phyloP scores from a whole-genome alignment of 768 basidiomycete species.

The Rhodotorula kratochvilovae region DNA sequence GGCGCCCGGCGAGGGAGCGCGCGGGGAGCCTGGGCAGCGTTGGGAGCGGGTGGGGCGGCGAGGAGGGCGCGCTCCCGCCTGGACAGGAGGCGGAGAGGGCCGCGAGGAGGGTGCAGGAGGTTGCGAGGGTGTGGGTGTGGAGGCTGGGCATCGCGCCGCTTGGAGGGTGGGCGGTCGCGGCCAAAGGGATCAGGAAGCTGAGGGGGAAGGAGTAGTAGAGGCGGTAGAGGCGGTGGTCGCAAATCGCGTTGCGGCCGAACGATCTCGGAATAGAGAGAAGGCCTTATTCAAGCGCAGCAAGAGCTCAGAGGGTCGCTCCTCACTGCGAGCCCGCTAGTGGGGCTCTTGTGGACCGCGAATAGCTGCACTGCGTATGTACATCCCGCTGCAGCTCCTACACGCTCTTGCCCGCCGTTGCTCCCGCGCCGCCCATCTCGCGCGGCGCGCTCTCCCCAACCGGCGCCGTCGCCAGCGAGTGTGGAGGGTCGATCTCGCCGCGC shows the following conservation, averaged over 20 bases:
- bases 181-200: constrained; percentile 25
- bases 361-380: too few relatives aligned
- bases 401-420: neutral
- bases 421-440: neutral
- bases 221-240: too few relatives aligned
- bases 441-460: too few relatives aligned
- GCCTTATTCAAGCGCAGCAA: too few relatives aligned
- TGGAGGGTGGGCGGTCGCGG: constrained; percentile 29
- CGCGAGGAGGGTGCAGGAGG: constrained; percentile 26
- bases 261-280: too few relatives aligned
- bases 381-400: neutral
- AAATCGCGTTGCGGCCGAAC: too few relatives aligned
- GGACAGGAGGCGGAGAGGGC: constrained; percentile 17
- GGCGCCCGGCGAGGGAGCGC: neutral
- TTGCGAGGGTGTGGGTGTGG: constrained; percentile 37
- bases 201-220: constrained; percentile 26
- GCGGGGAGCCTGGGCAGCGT: neutral
- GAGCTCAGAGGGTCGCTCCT: too few relatives aligned
- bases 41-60: neutral
- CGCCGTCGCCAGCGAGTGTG: too few relatives aligned
- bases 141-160: constrained; percentile 30
- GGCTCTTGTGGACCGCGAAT: too few relatives aligned
- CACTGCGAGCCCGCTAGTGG: too few relatives aligned
- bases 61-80: neutral
- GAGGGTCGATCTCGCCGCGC: neutral